Evolutionary conservation across 768 basidiomycete genomes (phyloP), one percentile per base, ranked within the genome.

Genomic region (Boletus sp.): DNA sequence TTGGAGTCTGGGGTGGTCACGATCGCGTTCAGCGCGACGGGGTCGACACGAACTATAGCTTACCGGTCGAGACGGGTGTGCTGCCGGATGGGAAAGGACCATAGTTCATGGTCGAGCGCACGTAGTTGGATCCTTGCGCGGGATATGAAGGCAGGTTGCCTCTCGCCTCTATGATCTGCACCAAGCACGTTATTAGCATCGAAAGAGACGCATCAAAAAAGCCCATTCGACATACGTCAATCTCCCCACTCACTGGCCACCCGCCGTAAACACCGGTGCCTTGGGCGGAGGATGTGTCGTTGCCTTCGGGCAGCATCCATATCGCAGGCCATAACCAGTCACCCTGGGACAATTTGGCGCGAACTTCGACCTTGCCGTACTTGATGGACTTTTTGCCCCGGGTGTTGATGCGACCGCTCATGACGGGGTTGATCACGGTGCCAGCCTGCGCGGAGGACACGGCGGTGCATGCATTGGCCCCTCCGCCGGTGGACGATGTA

Each of bases 61-160:
- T 51, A 68, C 65, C 54, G 5, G 48, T 53, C 7, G 69, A 65
- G 32, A 78, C 61, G 2, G 82, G 63, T 0, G 70, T 57, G 40
- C 47, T 59, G 0, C 70, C 70, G 0, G 63, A 56, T 1, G 71
- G 62, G 9, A 82, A 64, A 35, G 81, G 80, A 3, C 90, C 91
- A 72, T 86, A 94, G 67, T 84, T 84, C 21, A 94, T 71, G 32
- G 81, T 76, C 6, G 83, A 78, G 52, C 84, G 74, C 21, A 78
- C 75, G 56, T 72, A 79, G 67, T 79, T 77, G 52, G 71, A 64
- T 47, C 79, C 79, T 59, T 77, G 73, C 0, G 64, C 72, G 10
- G 69, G 54, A 63, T 80, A 76, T 13, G 70, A 67, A n/a, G 73
- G 72, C 19, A 64, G 62, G 68, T 79, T 82, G 23, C 80, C 78